Evolutionary conservation across 768 basidiomycete genomes (phyloP).

Genomic region (Kwoniella dendrophila): DNA sequence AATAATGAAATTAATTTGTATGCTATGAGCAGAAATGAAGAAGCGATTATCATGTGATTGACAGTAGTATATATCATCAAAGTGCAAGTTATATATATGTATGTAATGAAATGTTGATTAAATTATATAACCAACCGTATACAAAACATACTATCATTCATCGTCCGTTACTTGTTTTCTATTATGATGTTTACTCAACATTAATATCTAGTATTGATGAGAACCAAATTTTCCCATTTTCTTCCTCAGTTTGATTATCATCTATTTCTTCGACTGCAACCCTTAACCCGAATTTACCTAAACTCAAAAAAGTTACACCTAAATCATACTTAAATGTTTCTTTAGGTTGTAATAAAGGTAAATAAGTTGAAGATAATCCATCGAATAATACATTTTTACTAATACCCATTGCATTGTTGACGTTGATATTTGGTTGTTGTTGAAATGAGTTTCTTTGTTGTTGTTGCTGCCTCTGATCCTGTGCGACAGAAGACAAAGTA

Average conservation of each 20-base stretch:
- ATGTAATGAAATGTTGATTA: neutral
- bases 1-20: neutral
- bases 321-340: slow-evolving; percentile 11
- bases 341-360: slow-evolving; percentile 24
- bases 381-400: slow-evolving; percentile 44
- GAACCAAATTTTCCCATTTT: slow-evolving; percentile 25
- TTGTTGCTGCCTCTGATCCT: neutral
- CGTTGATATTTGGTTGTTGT: neutral
- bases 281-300: slow-evolving; percentile 39
- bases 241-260: slow-evolving; percentile 1
- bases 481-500: neutral
- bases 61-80: no score
- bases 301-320: slow-evolving; percentile 31
- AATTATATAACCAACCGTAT: no score
- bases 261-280: slow-evolving; percentile 44
- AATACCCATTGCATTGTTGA: no score
- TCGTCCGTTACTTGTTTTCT: neutral
- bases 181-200: slow-evolving; percentile 24
- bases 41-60: no score
- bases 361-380: slow-evolving; percentile 24
- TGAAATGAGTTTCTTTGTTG: slow-evolving; percentile 4
- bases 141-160: no score
- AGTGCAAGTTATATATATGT: no score
- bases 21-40: no score
- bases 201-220: slow-evolving; percentile 21